These are phyloP conservation scores for Dovyalis caffra DNA, from an alignment of 345 rosid species.

Conservation along the genomic window DNA sequence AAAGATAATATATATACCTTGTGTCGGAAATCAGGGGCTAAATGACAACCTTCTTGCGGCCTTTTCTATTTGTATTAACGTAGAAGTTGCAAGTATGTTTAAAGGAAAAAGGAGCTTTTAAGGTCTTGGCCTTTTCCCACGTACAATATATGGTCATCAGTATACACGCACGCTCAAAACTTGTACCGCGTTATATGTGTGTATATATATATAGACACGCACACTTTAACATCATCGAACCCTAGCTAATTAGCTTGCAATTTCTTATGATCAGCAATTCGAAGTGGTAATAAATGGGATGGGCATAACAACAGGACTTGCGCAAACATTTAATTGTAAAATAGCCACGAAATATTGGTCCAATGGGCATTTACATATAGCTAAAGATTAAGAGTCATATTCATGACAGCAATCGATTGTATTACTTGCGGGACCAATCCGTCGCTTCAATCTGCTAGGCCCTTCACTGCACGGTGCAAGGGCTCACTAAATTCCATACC, in stretches of 20 bases:
- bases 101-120: slow-evolving; percentile 6
- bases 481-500: slow-evolving; percentile 25
- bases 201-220: too few relatives aligned
- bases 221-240: background rate
- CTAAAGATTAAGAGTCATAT: background rate
- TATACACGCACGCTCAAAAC: background rate
- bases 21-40: slow-evolving; percentile 43
- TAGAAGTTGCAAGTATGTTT: slow-evolving; percentile 10
- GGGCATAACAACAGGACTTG: background rate
- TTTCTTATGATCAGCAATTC: background rate
- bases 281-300: background rate
- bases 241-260: background rate
- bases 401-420: slow-evolving; percentile 11
- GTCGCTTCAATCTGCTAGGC: slow-evolving; percentile 21
- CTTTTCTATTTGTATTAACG: slow-evolving; percentile 18
- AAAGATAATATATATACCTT: slow-evolving; percentile 8
- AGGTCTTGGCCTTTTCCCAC: slow-evolving; percentile 7
- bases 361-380: too few relatives aligned
- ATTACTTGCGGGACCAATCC: slow-evolving; percentile 41
- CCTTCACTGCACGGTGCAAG: slow-evolving; percentile 11
- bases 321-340: too few relatives aligned
- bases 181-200: background rate
- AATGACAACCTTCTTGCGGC: slow-evolving; percentile 30
- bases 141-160: background rate
- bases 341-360: too few relatives aligned